A percentile compares a stretch with the other conserved stretches of the same genome.
Evolutionary conservation across 1,284 basidiomycete species (phyloP).

Genomic region (Athelia psychrophila): DNA sequence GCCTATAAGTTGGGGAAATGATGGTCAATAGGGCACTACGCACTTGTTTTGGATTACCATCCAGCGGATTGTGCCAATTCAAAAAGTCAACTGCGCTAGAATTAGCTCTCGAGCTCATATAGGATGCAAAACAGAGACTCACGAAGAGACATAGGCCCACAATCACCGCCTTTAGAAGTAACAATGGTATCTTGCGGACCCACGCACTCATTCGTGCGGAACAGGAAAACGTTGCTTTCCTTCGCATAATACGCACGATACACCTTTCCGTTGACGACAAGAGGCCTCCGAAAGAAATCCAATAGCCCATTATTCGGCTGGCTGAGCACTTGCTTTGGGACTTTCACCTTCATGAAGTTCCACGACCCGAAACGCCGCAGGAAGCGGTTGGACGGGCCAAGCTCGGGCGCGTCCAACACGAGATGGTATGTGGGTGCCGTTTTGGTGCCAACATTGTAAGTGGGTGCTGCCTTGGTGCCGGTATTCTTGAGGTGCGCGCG

Average conservation of each 20-base stretch:
- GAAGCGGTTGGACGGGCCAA: conserved; percentile 41
- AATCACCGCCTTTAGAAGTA: conserved; percentile 28
- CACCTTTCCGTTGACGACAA: conserved; percentile 39
- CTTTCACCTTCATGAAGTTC: conserved; percentile 37
- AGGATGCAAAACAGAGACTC: too few relatives aligned
- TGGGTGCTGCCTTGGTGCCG: conserved; percentile 1
- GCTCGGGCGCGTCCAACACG: conserved; percentile 33
- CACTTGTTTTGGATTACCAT: conserved; percentile 28
- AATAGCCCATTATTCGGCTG: conserved; percentile 21
- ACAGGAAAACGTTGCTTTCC: conserved; percentile 39
- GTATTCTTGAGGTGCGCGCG: conserved; percentile 26
- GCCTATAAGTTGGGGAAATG: conserved; percentile 36
- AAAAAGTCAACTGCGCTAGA: conserved; percentile 10
- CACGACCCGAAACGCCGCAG: conserved; percentile 43
- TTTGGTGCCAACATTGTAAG: conserved; percentile 3
- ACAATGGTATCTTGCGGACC: conserved; percentile 17
- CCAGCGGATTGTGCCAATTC: conserved; percentile 21
- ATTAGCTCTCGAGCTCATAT: too few relatives aligned
- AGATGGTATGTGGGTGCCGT: conserved; percentile 2
- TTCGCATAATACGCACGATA: conserved; percentile 44
- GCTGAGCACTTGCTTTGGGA: conserved; percentile 26
- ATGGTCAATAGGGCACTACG: conserved; percentile 3
- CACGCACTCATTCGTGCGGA: conserved; percentile 32
- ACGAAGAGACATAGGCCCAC: conserved; percentile 16
- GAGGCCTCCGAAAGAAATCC: conserved; percentile 32